A percentile compares a stretch with the other conserved stretches of the same genome.
Evolutionary conservation across 2,329 filamentous ascomycete species (phyloP).

Genomic region (Aspergillus eucalypticola): DNA sequence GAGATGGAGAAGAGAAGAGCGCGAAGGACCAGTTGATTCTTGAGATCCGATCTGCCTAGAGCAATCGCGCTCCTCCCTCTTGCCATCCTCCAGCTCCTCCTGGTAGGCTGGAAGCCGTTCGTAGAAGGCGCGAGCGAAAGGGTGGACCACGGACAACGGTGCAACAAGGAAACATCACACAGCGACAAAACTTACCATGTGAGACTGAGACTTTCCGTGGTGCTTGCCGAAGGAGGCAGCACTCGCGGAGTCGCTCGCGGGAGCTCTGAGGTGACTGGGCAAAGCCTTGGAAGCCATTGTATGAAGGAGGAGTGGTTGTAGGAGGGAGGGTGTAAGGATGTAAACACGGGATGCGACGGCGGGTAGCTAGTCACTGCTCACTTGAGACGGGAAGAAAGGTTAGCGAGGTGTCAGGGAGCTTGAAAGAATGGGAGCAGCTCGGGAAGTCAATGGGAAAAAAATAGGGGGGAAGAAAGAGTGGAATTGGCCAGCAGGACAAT

Average conservation of each 20-base stretch:
- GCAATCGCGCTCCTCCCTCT: background rate
- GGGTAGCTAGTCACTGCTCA: slow-evolving; percentile 3
- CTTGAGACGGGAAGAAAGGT: background rate
- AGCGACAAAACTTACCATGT: slow-evolving; percentile 50
- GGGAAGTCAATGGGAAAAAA: background rate
- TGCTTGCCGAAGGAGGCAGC: slow-evolving; percentile 48
- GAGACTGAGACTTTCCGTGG: slow-evolving; percentile 57
- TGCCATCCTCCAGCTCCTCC: background rate
- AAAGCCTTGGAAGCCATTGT: slow-evolving; percentile 76
- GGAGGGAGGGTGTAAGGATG: slow-evolving; percentile 2
- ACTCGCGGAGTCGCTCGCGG: slow-evolving; percentile 53
- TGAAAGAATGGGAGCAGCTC: slow-evolving; percentile 1
- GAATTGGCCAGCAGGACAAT: background rate
- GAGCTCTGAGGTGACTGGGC: slow-evolving; percentile 72
- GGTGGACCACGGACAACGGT: background rate
- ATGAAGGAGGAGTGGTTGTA: slow-evolving; percentile 10
- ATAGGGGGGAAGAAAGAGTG: background rate
- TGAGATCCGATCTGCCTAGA: background rate
- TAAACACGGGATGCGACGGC: slow-evolving; percentile 12
- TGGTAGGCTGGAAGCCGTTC: background rate
- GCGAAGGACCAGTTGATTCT: background rate
- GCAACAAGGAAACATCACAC: background rate
- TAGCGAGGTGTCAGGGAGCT: slow-evolving; percentile 13
- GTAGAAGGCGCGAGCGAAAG: background rate
- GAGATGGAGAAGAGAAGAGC: background rate